Base-by-base conservation (phyloP, 257 asterid genomes). In the Nicotiana undulata region DNA sequence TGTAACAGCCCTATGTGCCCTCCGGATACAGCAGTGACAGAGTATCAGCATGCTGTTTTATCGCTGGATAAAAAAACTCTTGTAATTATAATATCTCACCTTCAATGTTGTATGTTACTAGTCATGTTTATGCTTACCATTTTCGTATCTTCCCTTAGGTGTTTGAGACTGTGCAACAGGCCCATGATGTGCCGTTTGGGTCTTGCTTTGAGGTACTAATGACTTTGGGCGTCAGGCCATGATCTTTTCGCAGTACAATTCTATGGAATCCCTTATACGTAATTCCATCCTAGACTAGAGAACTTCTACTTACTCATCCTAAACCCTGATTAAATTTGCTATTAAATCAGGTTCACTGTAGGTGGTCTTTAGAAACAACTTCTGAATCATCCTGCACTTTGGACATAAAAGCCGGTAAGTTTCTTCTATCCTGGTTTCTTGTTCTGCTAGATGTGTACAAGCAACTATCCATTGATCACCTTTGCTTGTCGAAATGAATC, bases 1-100 rank as follows among this genome's bases (percentile, higher is more conserved):
- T 95, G 98, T 80, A 86, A 92, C 77, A 92, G 93, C 82, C 97
- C 99, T n/a, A 89, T 95, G 95, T 95, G 99, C 83, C 98, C 98
- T 82, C 97, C 98, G 29, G 96, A 95, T 87, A 95, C 96, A 75
- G 93, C 97, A 77, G 89, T 95, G 87, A 92, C 95, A 20, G 99
- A 95, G 89, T 83, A 85, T 88, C 97, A 95, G 79, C 98, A 92
- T 83, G 85, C 44, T 79, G 87, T 88, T 82, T 81, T 93, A 55
- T 91, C 97, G n/a, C 83, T 86, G 74, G 99, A 95, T 86, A 93
- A 87, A 77, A 92, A 84, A 77, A 86, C 80, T 60, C 91, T 94
- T 96, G 98, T 94, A 70, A 59, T 86, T 63, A 77, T 81, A 46
- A 60, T 55, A 12, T 44, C 28, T 6, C 59, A 70, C 77, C 37